These are phyloP conservation scores for Rhinocladiella mackenziei DNA, from an alignment of 2,329 filamentous ascomycete genomes.

Conservation along the genomic window DNA sequence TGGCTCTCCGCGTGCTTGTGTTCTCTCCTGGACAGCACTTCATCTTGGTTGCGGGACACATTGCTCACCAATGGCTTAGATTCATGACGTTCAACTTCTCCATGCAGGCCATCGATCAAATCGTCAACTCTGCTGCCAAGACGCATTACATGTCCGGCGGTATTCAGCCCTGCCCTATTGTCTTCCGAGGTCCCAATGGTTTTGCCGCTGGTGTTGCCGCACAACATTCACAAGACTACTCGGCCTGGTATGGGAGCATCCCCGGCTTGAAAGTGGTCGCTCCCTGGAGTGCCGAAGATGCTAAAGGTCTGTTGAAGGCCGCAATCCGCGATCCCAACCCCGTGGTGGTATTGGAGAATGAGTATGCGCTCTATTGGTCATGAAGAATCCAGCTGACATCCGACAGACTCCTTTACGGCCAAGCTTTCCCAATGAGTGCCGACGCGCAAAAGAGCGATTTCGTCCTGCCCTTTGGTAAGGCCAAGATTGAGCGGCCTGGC, in stretches of 20 bases:
- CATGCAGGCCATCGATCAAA: slow-evolving; percentile 99
- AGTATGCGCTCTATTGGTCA: slow-evolving; percentile 44
- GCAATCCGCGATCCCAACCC: slow-evolving; percentile 98
- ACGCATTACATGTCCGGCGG: slow-evolving; percentile 99
- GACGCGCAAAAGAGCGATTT: slow-evolving; percentile 95
- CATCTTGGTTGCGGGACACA: background rate
- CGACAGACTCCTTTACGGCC: slow-evolving; percentile 75
- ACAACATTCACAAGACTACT: slow-evolving; percentile 98
- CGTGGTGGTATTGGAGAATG: slow-evolving; percentile 84
- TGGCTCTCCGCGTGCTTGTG: slow-evolving; percentile 41
- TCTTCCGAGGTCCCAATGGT: slow-evolving; percentile 97
- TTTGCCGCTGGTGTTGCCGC: slow-evolving; percentile 93
- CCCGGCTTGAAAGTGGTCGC: slow-evolving; percentile 95
- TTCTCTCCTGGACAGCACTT: background rate
- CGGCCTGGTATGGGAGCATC: slow-evolving; percentile 97
- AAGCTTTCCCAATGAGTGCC: slow-evolving; percentile 94
- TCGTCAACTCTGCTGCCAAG: slow-evolving; percentile 98
- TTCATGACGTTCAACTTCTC: slow-evolving; percentile 99
- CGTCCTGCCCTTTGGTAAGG: slow-evolving; percentile 95
- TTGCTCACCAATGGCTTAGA: slow-evolving; percentile 53
- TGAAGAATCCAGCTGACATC: slow-evolving; percentile 28
- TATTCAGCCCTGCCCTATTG: slow-evolving; percentile 99
- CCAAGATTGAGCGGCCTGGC: slow-evolving; percentile 94
- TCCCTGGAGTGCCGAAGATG: slow-evolving; percentile 95
- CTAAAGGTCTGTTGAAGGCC: slow-evolving; percentile 95